These are phyloP conservation scores for Perkinsus olseni DNA, from an alignment of 169 alveolate species.

Conservation along the genomic window DNA sequence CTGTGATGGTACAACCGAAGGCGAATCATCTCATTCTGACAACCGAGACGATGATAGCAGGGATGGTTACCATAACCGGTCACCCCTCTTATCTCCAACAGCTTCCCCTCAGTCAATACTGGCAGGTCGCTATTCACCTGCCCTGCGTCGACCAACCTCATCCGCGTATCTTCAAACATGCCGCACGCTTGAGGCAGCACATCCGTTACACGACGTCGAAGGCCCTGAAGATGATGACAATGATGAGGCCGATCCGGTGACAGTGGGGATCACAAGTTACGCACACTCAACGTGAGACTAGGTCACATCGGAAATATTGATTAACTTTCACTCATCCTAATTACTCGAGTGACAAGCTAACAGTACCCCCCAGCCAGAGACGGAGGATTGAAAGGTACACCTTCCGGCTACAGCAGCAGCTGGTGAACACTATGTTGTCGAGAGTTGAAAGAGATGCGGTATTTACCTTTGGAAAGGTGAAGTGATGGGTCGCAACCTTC, in stretches of 20 bases:
- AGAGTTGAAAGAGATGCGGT: background rate
- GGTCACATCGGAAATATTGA: too few species aligned
- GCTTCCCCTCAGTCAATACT: background rate
- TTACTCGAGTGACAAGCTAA: too few species aligned
- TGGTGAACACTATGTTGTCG: background rate
- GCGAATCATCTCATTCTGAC: background rate
- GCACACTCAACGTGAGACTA: too few species aligned
- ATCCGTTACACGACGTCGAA: background rate
- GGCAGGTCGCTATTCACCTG: background rate
- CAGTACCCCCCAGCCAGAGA: background rate
- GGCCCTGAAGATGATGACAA: background rate
- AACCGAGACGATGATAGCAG: background rate
- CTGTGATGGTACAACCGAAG: background rate
- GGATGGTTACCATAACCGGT: background rate
- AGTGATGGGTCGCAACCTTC: background rate
- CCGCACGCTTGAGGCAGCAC: background rate
- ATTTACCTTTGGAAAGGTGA: background rate
- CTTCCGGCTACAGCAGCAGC: background rate
- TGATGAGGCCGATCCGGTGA: too few species aligned
- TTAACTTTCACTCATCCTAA: too few species aligned
- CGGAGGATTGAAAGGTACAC: background rate
- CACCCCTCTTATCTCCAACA: background rate
- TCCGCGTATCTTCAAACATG: background rate
- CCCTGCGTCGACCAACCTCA: background rate
- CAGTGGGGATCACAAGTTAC: too few species aligned